These are phyloP conservation scores for Cucumis cinereus DNA, from an alignment of 306 rosid species.

Conservation along the genomic window DNA sequence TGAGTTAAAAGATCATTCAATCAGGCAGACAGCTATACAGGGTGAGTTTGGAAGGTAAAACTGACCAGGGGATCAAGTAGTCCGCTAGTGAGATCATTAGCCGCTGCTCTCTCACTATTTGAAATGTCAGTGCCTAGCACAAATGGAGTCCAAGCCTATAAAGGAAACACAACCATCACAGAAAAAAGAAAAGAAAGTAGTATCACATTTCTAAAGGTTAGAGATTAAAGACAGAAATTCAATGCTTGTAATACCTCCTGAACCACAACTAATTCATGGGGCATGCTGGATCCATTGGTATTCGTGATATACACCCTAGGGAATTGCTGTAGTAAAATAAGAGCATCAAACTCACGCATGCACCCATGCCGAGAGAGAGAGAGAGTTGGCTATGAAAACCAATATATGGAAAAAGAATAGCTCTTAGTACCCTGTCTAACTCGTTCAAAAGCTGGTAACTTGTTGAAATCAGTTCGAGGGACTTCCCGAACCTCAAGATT, in stretches of 20 bases:
- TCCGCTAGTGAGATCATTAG: slow-evolving; percentile 17
- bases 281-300: slow-evolving; percentile 14
- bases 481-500: slow-evolving; percentile 28
- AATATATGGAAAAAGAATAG: not conserved
- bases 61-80: slow-evolving; percentile 58
- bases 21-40: not conserved
- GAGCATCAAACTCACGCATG: not conserved
- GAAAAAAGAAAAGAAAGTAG: not conserved
- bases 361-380: not conserved
- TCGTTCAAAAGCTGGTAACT: slow-evolving; percentile 50
- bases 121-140: slow-evolving; percentile 22
- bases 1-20: not conserved
- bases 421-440: slow-evolving; percentile 44
- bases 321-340: slow-evolving; percentile 27
- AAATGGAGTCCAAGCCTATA: slow-evolving; percentile 65
- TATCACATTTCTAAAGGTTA: not conserved
- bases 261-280: slow-evolving; percentile 31
- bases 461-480: slow-evolving; percentile 32
- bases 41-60: slow-evolving; percentile 21
- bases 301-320: slow-evolving; percentile 39
- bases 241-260: slow-evolving; percentile 41
- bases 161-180: slow-evolving; percentile 10
- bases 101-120: slow-evolving; percentile 20
- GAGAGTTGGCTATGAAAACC: not conserved
- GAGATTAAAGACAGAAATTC: not conserved